These are phyloP conservation scores for Thermothelomyces thermophilus DNA, from an alignment of 2,329 filamentous ascomycete genomes.

Conservation along the genomic window DNA sequence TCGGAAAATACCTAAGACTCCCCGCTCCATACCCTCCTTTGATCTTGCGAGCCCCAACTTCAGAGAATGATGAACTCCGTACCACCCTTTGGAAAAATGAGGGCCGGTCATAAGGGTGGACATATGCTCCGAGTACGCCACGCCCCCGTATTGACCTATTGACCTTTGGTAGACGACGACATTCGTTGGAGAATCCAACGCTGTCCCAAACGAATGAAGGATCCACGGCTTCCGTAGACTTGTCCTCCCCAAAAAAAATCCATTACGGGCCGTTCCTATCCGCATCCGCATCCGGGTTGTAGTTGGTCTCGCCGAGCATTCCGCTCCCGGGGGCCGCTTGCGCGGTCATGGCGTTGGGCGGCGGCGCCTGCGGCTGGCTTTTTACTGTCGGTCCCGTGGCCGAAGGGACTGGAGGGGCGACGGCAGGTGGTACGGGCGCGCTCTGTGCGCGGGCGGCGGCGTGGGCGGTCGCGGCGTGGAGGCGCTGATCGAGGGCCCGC, in stretches of 20 bases:
- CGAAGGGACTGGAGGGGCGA: conserved; percentile 31
- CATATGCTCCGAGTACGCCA: not conserved
- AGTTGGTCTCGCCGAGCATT: conserved; percentile 64
- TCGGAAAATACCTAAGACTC: not conserved
- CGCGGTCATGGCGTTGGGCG: conserved; percentile 53
- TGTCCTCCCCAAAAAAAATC: too few relatives aligned
- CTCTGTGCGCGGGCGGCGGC: conserved; percentile 36
- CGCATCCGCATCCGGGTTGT: conserved; percentile 49
- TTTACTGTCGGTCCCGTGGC: conserved; percentile 50
- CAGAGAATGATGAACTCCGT: not conserved
- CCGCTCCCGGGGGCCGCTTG: conserved; percentile 35
- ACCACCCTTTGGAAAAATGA: conserved; percentile 4
- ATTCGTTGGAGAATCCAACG: not conserved
- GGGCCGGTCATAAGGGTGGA: not conserved
- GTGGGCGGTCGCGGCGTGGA: conserved; percentile 70
- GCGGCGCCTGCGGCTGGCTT: conserved; percentile 48
- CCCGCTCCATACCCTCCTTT: not conserved
- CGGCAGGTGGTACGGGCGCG: conserved; percentile 35
- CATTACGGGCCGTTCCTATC: conserved; percentile 9
- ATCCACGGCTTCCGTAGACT: not conserved
- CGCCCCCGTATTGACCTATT: not conserved
- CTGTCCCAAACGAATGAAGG: not conserved
- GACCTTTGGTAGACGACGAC: not conserved
- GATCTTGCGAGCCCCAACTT: not conserved
- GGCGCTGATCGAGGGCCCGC: conserved; percentile 83